Evolutionary conservation across 2,329 filamentous ascomycete genomes (phyloP).

Genomic region (Xylariomycetidae sp.): DNA sequence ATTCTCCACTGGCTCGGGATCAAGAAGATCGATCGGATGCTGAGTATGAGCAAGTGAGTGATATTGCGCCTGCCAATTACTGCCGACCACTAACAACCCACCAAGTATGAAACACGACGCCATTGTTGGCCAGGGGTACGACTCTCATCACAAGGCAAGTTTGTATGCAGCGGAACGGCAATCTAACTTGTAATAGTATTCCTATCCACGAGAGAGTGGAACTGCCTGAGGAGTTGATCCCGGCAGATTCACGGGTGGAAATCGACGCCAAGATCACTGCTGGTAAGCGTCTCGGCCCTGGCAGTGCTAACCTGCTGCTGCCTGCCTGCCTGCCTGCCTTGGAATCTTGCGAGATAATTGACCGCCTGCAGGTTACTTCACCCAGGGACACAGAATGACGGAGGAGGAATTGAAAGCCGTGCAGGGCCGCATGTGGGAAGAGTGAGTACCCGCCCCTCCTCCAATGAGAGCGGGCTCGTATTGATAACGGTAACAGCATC

Average conservation of each 20-base stretch:
- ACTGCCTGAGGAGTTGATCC: constrained; percentile 89
- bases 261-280: constrained; percentile 98
- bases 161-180: too few relatives aligned
- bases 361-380: constrained; percentile 59
- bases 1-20: constrained; percentile 98
- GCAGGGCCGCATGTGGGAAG: constrained; percentile 88
- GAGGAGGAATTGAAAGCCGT: constrained; percentile 80
- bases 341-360: constrained; percentile 12
- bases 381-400: constrained; percentile 83
- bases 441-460: constrained; percentile 39
- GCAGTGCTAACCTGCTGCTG: too few relatives aligned
- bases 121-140: constrained; percentile 73
- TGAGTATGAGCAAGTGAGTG: constrained; percentile 92
- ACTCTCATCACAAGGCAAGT: constrained; percentile 14
- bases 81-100: constrained; percentile 20
- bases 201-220: constrained; percentile 86
- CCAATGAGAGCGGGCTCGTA: constrained; percentile 12
- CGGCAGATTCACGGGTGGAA: constrained; percentile 91
- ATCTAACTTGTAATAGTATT: constrained; percentile 48
- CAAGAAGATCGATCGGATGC: constrained; percentile 96
- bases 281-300: constrained; percentile 54
- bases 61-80: constrained; percentile 9
- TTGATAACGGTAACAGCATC: constrained; percentile 29
- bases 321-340: constrained; percentile 6
- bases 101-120: constrained; percentile 86